Percentiles rank a stretch among this genome's conserved stretches.
Conservation (phyloP, 2,329 filamentous ascomycete genomes). For the Pyrenophora seminiperda region DNA sequence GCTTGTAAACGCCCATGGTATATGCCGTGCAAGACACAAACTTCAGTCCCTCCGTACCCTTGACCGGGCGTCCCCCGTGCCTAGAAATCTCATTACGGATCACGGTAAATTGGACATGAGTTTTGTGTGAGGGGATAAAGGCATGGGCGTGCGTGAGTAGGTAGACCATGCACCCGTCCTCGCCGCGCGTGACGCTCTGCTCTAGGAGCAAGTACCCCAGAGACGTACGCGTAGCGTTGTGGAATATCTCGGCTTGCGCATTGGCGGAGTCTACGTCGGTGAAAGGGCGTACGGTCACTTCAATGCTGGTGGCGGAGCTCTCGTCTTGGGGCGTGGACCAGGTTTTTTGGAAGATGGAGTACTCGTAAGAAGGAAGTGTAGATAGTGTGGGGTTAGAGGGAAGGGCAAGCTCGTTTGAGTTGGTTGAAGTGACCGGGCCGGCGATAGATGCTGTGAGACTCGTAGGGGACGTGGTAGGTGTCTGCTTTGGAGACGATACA, state of each 20-base stretch:
- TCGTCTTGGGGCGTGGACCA: slow-evolving; percentile 15
- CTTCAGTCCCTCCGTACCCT: slow-evolving; percentile 1
- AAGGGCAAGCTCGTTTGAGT: not conserved
- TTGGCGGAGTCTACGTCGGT: slow-evolving; percentile 26
- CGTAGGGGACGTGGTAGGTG: not conserved
- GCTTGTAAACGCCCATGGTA: slow-evolving; percentile 27
- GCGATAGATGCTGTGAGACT: not conserved
- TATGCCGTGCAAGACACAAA: slow-evolving; percentile 30
- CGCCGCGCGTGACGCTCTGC: slow-evolving; percentile 11
- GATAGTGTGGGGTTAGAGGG: not conserved
- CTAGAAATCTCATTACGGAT: slow-evolving; percentile 19
- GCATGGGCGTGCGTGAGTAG: slow-evolving; percentile 9
- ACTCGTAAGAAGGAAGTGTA: slow-evolving; percentile 34
- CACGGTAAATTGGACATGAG: slow-evolving; percentile 26
- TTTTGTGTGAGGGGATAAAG: slow-evolving; percentile 13
- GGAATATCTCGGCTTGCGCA: slow-evolving; percentile 16
- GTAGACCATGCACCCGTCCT: slow-evolving; percentile 16
- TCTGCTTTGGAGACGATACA: no score
- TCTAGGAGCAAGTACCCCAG: slow-evolving; percentile 7
- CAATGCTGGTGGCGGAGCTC: not conserved
- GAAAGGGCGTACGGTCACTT: slow-evolving; percentile 13
- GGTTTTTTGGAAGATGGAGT: slow-evolving; percentile 25
- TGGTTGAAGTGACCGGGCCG: not conserved
- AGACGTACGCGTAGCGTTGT: slow-evolving; percentile 8
- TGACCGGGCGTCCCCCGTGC: slow-evolving; percentile 12